Evolutionary conservation across 108 stramenopile genomes (phyloP), one percentile per base, ranked within the genome.

Genomic region (Fragilaria radians): DNA sequence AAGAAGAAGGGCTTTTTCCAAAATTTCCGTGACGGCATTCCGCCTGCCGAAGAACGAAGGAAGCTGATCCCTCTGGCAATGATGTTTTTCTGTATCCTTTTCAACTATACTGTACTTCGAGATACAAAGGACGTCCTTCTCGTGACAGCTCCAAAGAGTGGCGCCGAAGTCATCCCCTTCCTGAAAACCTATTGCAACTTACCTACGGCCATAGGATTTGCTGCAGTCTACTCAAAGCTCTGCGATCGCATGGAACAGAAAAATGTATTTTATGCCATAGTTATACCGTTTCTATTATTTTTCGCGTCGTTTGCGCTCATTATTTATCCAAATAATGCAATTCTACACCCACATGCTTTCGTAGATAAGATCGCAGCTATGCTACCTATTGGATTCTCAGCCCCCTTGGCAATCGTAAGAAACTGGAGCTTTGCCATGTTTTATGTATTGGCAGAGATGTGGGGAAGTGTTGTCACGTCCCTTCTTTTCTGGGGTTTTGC

Each of bases 401-500:
- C 88, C 7, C 91, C 90, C 0, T 59, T 93, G 56, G 73, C 88
- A 22, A 91, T 93, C 55, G 64, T 91, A 49, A 79, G 91, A 4
- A 95, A 99, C 75, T 97, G 98, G 98, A 91, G 86, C 32, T 97
- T 93, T 70, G 90, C 93, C 7, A 29, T 97, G 1, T 99, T 97
- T 65, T 99, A 97, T 74, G 93, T 96, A 66, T 76, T 96, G 85
- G 94, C 97, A n/a, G 95, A 99, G 77, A 90, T 97, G 85, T 97
- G 96, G 95, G 97, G 96, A 24, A 88, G 85, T 65, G 96, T 96
- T 18, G 95, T 97, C 29, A 87, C 94, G 27, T 87, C 88, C 45
- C 74, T 99, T 24, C 71, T 99, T 59, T 99, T 99, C 76, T 99
- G 98, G 98, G 88, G 93, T 21, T 94, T 97, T 69, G 96, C 98